phyloP scores from a whole-genome alignment of 2,329 filamentous ascomycete genomes.

The Aureobasidium sp. region DNA sequence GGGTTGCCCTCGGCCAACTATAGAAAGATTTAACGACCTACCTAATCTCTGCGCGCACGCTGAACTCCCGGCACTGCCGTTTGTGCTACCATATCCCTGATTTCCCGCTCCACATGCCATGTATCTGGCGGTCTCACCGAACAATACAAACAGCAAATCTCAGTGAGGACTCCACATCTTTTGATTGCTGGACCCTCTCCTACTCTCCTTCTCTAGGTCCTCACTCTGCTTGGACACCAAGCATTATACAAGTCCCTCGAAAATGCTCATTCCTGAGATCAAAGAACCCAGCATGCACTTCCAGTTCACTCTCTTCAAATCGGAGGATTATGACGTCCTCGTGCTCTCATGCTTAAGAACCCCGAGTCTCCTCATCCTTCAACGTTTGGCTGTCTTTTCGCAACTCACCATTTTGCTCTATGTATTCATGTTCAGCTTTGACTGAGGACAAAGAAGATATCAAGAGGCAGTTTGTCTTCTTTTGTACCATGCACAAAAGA shows the following conservation, averaged over 20 bases:
- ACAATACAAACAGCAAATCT: background rate
- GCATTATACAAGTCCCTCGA: background rate
- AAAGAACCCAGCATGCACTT: background rate
- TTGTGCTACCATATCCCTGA: conserved; percentile 1
- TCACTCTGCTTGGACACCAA: background rate
- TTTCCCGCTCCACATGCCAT: background rate
- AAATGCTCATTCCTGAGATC: background rate
- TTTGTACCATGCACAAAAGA: background rate
- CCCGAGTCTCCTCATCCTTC: background rate
- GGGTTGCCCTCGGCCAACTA: conserved; percentile 13
- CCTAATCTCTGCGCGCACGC: background rate
- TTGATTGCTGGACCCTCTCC: background rate
- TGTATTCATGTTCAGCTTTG: background rate
- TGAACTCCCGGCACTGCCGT: background rate
- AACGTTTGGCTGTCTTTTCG: background rate
- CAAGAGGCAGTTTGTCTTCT: background rate
- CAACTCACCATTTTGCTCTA: background rate
- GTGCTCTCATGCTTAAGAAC: background rate
- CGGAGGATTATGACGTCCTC: conserved; percentile 10
- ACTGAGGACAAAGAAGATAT: background rate
- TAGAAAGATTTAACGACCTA: conserved; percentile 8
- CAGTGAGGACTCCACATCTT: background rate
- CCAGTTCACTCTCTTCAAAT: background rate
- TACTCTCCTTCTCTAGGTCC: background rate
- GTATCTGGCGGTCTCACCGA: background rate